phyloP scores from a whole-genome alignment of 345 rosid species.

The Rhodamnia rubescens region DNA sequence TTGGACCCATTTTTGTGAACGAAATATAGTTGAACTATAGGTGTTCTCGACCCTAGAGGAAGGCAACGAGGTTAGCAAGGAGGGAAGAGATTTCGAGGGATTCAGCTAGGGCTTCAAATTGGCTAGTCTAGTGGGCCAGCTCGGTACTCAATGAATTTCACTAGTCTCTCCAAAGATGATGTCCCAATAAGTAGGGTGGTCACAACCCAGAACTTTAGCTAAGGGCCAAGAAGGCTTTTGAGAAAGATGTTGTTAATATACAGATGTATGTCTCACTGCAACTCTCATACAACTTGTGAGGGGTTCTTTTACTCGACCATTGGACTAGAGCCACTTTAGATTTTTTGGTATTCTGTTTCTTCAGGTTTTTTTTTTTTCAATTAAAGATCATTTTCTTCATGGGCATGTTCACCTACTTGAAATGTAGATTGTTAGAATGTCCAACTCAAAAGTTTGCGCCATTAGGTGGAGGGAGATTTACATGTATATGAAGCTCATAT shows the following conservation, averaged over 20 bases:
- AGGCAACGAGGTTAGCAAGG: background rate
- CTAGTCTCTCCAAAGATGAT: background rate
- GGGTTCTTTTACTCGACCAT: background rate
- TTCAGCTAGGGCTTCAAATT: background rate
- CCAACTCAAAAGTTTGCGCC: background rate
- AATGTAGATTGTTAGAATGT: background rate
- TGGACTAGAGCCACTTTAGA: background rate
- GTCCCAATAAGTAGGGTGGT: background rate
- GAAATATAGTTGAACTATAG: background rate
- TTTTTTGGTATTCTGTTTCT: background rate
- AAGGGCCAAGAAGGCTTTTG: background rate
- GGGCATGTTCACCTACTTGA: background rate
- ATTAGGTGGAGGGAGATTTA: background rate
- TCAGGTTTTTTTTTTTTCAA: background rate
- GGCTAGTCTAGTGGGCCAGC: background rate
- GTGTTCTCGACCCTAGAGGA: background rate
- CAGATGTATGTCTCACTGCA: background rate
- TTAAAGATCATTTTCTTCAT: background rate
- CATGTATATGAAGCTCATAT: background rate
- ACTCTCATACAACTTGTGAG: background rate
- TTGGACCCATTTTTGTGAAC: background rate
- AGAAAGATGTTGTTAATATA: background rate
- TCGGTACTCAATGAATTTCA: background rate
- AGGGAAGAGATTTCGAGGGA: background rate
- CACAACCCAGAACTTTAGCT: background rate